phyloP scores from a whole-genome alignment of 768 basidiomycete species.

The Phylloporus arenicola region DNA sequence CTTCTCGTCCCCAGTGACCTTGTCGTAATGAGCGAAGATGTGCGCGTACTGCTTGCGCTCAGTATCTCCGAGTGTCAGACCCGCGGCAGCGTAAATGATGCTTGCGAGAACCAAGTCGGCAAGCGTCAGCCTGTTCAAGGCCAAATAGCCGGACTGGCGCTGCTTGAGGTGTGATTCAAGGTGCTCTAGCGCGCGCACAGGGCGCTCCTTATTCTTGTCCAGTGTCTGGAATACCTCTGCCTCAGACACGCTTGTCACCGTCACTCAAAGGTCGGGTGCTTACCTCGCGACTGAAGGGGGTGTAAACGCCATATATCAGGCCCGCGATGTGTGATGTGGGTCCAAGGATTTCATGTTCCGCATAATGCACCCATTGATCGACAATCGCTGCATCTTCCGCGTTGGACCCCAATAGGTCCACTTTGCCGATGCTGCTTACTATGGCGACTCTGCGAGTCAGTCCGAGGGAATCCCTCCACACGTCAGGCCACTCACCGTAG shows the following conservation, averaged over 20 bases:
- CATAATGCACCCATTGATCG: constrained; percentile 21
- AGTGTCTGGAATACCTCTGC: background rate
- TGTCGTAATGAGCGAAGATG: constrained; percentile 11
- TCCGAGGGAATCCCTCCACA: background rate
- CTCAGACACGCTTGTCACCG: background rate
- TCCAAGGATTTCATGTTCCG: constrained; percentile 10
- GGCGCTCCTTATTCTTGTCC: background rate
- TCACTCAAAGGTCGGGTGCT: background rate
- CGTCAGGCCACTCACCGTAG: constrained; percentile 8
- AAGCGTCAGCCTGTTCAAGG: constrained; percentile 11
- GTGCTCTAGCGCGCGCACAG: constrained; percentile 4
- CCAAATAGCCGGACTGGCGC: constrained; percentile 8
- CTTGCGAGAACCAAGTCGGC: constrained; percentile 15
- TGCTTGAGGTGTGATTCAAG: constrained; percentile 13
- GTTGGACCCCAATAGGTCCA: constrained; percentile 10
- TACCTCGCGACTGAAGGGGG: constrained; percentile 11
- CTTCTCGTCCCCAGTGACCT: constrained; percentile 13
- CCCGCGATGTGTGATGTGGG: background rate
- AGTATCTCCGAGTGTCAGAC: constrained; percentile 1
- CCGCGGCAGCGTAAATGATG: background rate
- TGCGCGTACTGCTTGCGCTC: constrained; percentile 13
- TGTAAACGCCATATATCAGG: background rate
- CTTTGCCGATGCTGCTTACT: constrained; percentile 14
- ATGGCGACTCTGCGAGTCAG: background rate
- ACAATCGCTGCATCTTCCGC: constrained; percentile 7